Evolutionary conservation across 192 early-diverging fungal species (phyloP).

Genomic region (Linnemannia elongata): DNA sequence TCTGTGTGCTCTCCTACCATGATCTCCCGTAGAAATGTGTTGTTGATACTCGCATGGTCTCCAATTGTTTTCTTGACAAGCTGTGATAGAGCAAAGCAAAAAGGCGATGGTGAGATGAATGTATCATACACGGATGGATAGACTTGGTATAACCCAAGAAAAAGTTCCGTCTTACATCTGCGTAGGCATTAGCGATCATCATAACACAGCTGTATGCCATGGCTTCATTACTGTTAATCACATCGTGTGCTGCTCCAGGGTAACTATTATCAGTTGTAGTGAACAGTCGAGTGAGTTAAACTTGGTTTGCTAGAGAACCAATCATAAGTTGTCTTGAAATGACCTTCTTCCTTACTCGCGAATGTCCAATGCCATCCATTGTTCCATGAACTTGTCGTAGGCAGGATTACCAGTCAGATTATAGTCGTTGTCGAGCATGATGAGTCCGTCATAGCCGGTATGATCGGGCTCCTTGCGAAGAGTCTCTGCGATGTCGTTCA

Average conservation of each 20-base stretch:
- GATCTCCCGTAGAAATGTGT: not conserved
- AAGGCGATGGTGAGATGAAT: not conserved
- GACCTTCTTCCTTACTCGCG: conserved; percentile 15
- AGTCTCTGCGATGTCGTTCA: conserved; percentile 15
- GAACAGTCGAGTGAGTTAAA: too few relatives aligned
- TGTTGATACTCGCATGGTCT: not conserved
- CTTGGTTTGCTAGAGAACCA: too few relatives aligned
- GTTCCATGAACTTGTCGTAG: conserved; percentile 55
- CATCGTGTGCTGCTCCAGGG: conserved; percentile 50
- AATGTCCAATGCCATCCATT: conserved; percentile 39
- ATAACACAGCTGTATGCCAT: conserved; percentile 63
- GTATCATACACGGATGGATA: not conserved
- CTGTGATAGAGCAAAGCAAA: not conserved
- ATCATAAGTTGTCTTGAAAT: too few relatives aligned
- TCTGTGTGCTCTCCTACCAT: conserved; percentile 3
- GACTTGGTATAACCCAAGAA: too few relatives aligned
- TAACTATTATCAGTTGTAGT: conserved; percentile 26
- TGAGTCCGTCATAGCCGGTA: conserved; percentile 41
- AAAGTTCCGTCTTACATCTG: conserved; percentile 3
- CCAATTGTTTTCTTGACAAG: not conserved
- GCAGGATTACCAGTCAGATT: conserved; percentile 51
- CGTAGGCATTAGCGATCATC: conserved; percentile 58
- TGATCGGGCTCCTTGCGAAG: not conserved
- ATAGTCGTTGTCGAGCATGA: conserved; percentile 58
- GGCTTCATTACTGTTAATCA: conserved; percentile 50